Evolutionary conservation across 148 eudicot species (phyloP).

Genomic region (Pouteria glomerata): DNA sequence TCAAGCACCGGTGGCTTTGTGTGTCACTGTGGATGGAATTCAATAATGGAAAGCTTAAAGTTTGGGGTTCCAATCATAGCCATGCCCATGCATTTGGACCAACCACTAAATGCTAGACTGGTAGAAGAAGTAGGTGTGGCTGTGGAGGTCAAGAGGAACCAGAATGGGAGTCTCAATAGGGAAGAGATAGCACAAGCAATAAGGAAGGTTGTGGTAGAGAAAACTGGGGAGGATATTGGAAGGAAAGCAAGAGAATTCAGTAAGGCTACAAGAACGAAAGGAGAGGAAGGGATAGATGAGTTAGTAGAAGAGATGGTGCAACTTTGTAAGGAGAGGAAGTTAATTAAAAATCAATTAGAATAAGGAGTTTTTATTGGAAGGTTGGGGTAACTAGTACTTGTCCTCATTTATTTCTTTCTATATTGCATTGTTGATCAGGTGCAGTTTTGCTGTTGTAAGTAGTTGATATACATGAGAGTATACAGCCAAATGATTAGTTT

Average conservation of each 20-base stretch:
- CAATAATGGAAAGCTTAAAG: slow-evolving; percentile 12
- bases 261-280: slow-evolving; percentile 15
- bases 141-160: slow-evolving; percentile 5
- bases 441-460: no score
- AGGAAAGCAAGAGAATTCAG: slow-evolving; percentile 18
- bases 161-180: neutral
- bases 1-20: slow-evolving; percentile 27
- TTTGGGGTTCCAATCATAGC: slow-evolving; percentile 20
- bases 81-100: slow-evolving; percentile 16
- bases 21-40: slow-evolving; percentile 35
- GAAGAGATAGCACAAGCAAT: slow-evolving; percentile 9
- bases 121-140: slow-evolving; percentile 4
- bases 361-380: no score
- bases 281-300: neutral
- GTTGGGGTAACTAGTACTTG: no score
- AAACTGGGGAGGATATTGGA: slow-evolving; percentile 5
- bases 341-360: no score
- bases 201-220: slow-evolving; percentile 9
- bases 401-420: no score
- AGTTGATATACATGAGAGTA: no score
- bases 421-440: no score
- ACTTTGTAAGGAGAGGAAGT: neutral
- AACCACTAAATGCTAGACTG: slow-evolving; percentile 12
- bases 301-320: neutral
- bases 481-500: no score